A percentile compares a stretch with the other conserved stretches of the same genome.
Evolutionary conservation across 2,329 filamentous ascomycete genomes (phyloP).

Genomic region (Colletotrichum sublineola): DNA sequence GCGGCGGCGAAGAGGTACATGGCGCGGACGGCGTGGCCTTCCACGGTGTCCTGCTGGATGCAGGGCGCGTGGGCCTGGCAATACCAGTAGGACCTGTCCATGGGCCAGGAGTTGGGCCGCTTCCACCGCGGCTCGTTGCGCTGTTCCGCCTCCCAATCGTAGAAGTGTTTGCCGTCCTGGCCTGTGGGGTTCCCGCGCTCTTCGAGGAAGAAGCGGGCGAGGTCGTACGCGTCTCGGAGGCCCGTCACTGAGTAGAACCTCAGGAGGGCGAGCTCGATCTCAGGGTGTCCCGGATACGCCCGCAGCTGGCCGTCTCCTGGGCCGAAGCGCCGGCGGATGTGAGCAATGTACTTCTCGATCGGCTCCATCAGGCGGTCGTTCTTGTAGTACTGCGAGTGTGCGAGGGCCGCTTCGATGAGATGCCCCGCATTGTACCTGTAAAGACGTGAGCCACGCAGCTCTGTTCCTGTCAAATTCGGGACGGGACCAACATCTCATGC

Average conservation of each 20-base stretch:
- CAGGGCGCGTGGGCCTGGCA: conserved; percentile 70
- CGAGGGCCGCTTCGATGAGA: conserved; percentile 71
- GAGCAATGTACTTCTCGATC: conserved; percentile 66
- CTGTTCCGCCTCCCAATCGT: conserved; percentile 62
- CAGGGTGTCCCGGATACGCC: conserved; percentile 72
- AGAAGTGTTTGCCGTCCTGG: conserved; percentile 64
- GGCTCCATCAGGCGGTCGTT: conserved; percentile 65
- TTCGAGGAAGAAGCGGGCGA: conserved; percentile 69
- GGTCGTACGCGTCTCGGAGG: conserved; percentile 53
- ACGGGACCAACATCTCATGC: conserved; percentile 66
- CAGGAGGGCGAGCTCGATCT: conserved; percentile 63
- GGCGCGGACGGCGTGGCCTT: conserved; percentile 71
- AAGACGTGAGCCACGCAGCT: not conserved
- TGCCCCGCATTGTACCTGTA: conserved; percentile 71
- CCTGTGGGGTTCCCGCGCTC: conserved; percentile 66
- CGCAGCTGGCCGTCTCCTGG: conserved; percentile 62
- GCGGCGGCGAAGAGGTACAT: conserved; percentile 72
- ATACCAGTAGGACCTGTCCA: conserved; percentile 60
- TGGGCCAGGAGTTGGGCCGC: conserved; percentile 62
- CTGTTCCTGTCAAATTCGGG: not conserved
- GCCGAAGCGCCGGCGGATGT: conserved; percentile 66
- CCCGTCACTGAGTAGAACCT: conserved; percentile 52
- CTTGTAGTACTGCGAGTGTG: conserved; percentile 65
- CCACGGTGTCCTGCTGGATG: conserved; percentile 64
- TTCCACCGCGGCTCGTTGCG: conserved; percentile 53